Percentiles rank a stretch among this genome's conserved stretches.
These are phyloP conservation scores for Plectranthus barbatus DNA, from an alignment of 257 asterid species.

Conservation along the genomic window DNA sequence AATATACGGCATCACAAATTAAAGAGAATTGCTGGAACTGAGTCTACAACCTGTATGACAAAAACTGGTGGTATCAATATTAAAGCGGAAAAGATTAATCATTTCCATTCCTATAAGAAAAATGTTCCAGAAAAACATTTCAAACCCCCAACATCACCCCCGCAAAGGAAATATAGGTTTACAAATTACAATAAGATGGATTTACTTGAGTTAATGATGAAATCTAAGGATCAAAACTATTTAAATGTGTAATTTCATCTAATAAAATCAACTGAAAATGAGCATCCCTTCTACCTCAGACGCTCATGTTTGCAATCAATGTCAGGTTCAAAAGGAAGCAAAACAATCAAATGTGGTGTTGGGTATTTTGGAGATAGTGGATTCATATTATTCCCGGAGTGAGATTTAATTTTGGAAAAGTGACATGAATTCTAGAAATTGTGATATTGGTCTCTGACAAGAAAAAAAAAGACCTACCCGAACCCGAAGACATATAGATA, in stretches of 20 bases:
- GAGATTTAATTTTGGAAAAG: too few species aligned
- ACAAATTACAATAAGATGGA: not conserved
- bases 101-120: not conserved
- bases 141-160: not conserved
- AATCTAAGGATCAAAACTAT: too few species aligned
- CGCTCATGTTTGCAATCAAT: too few species aligned
- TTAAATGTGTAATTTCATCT: too few species aligned
- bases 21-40: not conserved
- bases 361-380: too few species aligned
- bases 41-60: not conserved
- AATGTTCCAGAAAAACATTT: not conserved
- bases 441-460: not conserved
- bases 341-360: too few species aligned
- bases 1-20: not conserved
- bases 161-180: not conserved
- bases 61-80: not conserved
- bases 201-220: not conserved
- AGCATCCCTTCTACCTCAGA: too few species aligned
- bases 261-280: too few species aligned
- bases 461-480: not conserved
- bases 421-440: too few species aligned
- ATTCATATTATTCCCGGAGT: too few species aligned
- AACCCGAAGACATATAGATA: not conserved
- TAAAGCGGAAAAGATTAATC: not conserved
- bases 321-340: too few species aligned